These are phyloP conservation scores for Typha latifolia DNA, from an alignment of 176 grass and related monocot species.

Conservation along the genomic window DNA sequence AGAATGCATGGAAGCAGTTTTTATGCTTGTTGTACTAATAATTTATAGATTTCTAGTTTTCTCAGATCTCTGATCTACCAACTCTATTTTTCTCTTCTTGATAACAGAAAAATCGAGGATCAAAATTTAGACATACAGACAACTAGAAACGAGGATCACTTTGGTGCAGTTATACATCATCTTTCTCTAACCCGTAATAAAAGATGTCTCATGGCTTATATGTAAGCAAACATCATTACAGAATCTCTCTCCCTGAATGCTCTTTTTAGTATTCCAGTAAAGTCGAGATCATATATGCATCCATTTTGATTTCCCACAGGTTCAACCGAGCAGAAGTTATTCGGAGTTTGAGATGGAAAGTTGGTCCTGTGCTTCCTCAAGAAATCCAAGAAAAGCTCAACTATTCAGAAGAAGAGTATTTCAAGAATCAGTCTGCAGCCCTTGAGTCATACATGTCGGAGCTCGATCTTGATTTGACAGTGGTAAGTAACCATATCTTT, in stretches of 20 bases:
- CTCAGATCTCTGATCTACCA: neutral
- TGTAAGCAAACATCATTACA: conserved; percentile 15
- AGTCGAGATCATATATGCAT: neutral
- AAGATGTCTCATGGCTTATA: conserved; percentile 94
- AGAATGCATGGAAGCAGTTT: too few relatives aligned
- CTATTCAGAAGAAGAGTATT: conserved; percentile 85
- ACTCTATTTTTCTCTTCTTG: conserved; percentile 9
- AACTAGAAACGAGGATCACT: conserved; percentile 85
- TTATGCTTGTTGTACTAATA: neutral
- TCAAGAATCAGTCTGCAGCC: conserved; percentile 67
- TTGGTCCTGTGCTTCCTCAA: conserved; percentile 81
- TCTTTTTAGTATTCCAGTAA: neutral
- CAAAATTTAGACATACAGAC: conserved; percentile 73
- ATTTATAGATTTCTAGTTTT: neutral
- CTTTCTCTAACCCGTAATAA: conserved; percentile 92
- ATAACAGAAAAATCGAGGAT: conserved; percentile 74
- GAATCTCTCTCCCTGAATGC: neutral
- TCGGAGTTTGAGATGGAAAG: conserved; percentile 90
- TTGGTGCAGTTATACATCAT: conserved; percentile 84
- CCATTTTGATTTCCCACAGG: conserved; percentile 26
- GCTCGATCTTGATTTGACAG: conserved; percentile 88
- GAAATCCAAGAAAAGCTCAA: conserved; percentile 88
- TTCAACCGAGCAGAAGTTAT: conserved; percentile 80
- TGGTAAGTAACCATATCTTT: conserved; percentile 35
- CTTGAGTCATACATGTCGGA: conserved; percentile 77